Base-by-base conservation (phyloP, 139 green algal genomes). In the Trebouxia sp. region DNA sequence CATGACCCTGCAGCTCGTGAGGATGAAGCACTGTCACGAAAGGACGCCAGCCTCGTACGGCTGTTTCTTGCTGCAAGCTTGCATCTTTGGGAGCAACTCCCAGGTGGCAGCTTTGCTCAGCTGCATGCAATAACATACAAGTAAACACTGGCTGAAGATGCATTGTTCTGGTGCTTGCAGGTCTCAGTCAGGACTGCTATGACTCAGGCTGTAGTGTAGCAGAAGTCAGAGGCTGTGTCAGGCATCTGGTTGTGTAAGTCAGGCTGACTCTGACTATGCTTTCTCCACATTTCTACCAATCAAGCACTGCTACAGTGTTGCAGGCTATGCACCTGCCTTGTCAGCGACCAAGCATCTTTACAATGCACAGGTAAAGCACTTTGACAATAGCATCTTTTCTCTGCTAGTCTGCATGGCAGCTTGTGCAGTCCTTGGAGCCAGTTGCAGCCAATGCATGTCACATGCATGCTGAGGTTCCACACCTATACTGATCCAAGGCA, bases 251-350 rank as follows among this genome's bases (percentile, higher is more conserved):
- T 24, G 84, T 90, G 84, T 90, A 42, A 78, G 83, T 76, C 24
- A n/a, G 9, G 55, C n/a, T 30, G 37, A 20, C 3, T 24, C 22
- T 66, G n/a, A 14, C 12, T 69, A 58, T 50, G n/a, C 45, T 83
- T 1, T 67, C 24, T 76, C 3, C 9, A 39, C 7, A 43, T 10
- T 3, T 48, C 65, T 26, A 22, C 41, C 30, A 22, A 67, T 65
- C 20, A 35, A 22, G n/a, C 12, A 45, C 0, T 24, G 6, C 15
- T 86, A 70, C 76, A 88, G 85, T 0, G 80, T 89, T 56, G 82
- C 85, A 3, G 90, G 88, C 2, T 93, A 92, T 69, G 85, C 82
- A 5, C 76, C 88, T 30, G 87, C 82, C 62, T 83, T 93, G 66
- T 84, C 86, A 42, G 85, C 88, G 41, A 89, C 83, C 24, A 84